These are phyloP conservation scores for Macrolepiota albuminosa DNA, from an alignment of 768 basidiomycete genomes.

Conservation along the genomic window DNA sequence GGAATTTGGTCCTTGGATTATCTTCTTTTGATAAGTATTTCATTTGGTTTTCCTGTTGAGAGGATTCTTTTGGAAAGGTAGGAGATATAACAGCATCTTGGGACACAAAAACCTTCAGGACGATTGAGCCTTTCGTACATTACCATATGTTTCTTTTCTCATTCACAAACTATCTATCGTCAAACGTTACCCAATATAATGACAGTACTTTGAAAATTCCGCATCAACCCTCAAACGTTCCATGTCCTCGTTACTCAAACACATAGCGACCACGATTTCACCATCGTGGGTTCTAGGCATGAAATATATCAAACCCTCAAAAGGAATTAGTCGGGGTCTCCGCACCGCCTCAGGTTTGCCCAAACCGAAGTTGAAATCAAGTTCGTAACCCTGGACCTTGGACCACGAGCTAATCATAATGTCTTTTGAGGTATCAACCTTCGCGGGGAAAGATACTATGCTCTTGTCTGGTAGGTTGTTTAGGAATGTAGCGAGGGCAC, in stretches of 20 bases:
- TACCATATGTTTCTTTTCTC: not conserved
- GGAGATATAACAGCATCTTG: not conserved
- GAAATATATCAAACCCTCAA: conserved; percentile 23
- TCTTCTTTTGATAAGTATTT: too few relatives aligned
- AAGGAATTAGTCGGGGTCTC: conserved; percentile 19
- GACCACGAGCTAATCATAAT: conserved; percentile 26
- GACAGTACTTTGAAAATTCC: conserved; percentile 17
- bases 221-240: conserved; percentile 19
- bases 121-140: not conserved
- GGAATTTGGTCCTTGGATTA: too few relatives aligned
- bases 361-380: conserved; percentile 21
- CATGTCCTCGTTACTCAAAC: conserved; percentile 25
- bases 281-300: conserved; percentile 20
- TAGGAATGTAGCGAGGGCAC: conserved; percentile 19
- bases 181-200: conserved; percentile 12
- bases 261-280: conserved; percentile 17
- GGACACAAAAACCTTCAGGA: not conserved
- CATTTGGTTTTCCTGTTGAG: too few relatives aligned
- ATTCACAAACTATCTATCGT: not conserved
- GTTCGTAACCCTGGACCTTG: conserved; percentile 16
- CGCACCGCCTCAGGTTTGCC: conserved; percentile 22
- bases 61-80: not conserved
- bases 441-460: conserved; percentile 13
- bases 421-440: conserved; percentile 14
- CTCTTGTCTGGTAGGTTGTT: conserved; percentile 13